A percentile compares a stretch with the other conserved stretches of the same genome.
Conservation (phyloP, 768 basidiomycete genomes). For the Gelatoporia subvermispora region DNA sequence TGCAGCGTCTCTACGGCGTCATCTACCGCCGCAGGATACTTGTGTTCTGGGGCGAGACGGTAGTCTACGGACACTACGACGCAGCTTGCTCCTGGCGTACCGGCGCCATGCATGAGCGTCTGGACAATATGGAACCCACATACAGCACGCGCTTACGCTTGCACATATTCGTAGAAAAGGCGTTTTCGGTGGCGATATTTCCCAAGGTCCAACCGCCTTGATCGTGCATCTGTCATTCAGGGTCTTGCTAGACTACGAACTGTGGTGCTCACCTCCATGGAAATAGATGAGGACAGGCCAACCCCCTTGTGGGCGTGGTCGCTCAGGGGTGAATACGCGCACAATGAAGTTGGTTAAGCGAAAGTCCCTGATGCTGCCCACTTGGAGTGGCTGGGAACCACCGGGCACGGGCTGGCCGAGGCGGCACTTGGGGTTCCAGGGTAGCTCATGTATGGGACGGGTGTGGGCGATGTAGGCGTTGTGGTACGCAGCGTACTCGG, state of each 20-base stretch:
- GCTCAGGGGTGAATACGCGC: conserved; percentile 61
- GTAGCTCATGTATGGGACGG: conserved; percentile 48
- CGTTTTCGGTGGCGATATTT: conserved; percentile 52
- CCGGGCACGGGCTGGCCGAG: conserved; percentile 50
- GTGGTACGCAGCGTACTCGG: conserved; percentile 64
- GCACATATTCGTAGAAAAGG: conserved; percentile 59
- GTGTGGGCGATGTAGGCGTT: conserved; percentile 42
- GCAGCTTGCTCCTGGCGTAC: conserved; percentile 57
- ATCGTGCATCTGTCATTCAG: not conserved
- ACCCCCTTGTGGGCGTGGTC: conserved; percentile 42
- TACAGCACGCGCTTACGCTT: conserved; percentile 36
- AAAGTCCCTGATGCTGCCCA: conserved; percentile 52
- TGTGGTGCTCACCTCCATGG: conserved; percentile 52
- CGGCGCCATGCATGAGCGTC: not conserved
- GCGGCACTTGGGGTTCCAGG: conserved; percentile 59
- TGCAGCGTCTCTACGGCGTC: conserved; percentile 64
- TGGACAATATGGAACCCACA: not conserved
- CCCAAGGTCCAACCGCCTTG: conserved; percentile 80
- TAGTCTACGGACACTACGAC: conserved; percentile 68
- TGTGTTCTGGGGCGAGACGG: conserved; percentile 65
- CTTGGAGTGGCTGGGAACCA: conserved; percentile 48
- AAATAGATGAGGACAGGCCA: conserved; percentile 75
- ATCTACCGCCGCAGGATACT: conserved; percentile 67
- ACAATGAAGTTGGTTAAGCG: conserved; percentile 47
- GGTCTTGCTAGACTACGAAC: not conserved